Evolutionary conservation across 768 basidiomycete species (phyloP).

Genomic region (Pisolithus marmoratus): DNA sequence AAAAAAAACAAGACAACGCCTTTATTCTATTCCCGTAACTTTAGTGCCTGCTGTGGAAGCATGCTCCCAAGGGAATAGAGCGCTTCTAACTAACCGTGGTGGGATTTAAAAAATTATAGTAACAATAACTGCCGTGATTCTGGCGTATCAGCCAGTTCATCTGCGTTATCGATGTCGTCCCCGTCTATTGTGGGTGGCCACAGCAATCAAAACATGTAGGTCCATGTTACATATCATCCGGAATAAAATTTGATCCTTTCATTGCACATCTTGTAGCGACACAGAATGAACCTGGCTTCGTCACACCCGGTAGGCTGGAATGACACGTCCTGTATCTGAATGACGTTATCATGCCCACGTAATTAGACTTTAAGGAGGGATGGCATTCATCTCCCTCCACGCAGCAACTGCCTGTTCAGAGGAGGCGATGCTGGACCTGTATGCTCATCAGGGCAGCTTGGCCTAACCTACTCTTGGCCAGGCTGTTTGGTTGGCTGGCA

Average conservation of each 20-base stretch:
- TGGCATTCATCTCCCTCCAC: neutral
- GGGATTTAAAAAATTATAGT: constrained; percentile 2
- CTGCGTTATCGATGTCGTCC: constrained; percentile 15
- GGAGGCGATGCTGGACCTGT: constrained; percentile 12
- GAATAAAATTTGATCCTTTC: neutral
- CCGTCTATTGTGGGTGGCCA: constrained; percentile 5
- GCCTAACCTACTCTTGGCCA: neutral
- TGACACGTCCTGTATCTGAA: constrained; percentile 14
- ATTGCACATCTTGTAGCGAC: neutral
- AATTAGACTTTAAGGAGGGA: constrained; percentile 34
- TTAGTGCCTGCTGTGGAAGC: constrained; percentile 7
- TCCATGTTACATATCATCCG: neutral
- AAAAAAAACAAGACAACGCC: neutral
- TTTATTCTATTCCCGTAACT: constrained; percentile 1
- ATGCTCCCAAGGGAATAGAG: constrained; percentile 21
- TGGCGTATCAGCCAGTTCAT: constrained; percentile 29
- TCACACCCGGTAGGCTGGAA: constrained; percentile 7
- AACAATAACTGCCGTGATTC: constrained; percentile 16
- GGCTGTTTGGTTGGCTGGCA: neutral
- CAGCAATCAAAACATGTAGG: neutral
- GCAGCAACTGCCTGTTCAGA: neutral
- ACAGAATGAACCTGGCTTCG: constrained; percentile 8
- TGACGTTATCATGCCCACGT: constrained; percentile 29
- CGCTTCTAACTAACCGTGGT: constrained; percentile 13
- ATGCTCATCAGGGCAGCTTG: neutral